Evolutionary conservation across 108 stramenopile genomes (phyloP), one percentile per base, ranked within the genome.

Genomic region (Conticribra weissflogii): DNA sequence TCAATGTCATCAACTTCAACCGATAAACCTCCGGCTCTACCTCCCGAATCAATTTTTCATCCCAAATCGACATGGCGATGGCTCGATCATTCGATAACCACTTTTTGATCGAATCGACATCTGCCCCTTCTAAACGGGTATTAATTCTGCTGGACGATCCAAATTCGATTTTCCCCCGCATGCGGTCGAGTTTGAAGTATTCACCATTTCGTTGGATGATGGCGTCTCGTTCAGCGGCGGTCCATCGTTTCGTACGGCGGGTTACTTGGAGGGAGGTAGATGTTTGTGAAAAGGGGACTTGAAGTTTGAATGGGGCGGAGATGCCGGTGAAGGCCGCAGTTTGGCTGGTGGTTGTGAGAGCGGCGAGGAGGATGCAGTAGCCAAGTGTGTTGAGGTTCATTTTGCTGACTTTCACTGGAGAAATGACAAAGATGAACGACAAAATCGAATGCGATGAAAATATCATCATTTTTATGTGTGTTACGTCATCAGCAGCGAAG

Each of bases 61-160:
- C 89, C 88, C 92, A 93, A 44, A 93, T 89, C 21, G 77, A 76
- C 60, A 76, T 57, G 2, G 92, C 92, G 62, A 93, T 67, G 56
- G 81, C 77, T 24, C 68, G 64, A 46, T 79, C 84, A 66, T 90
- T 86, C 21, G 82, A 62, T 27, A 93, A 68, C 89, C 89, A 93
- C 24, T 71, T 68, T 49, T 61, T 31, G 23, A 93, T 78, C 1
- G 72, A 27, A 36, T 64, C 52, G 21, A 25, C 60, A 59, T 82
- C 74, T 7, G 65, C 58, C 8, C 63, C 63, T 17, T 81, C 68
- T 8, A 93, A 72, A 36, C 59, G 36, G 2, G 92, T 93, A 28
- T 69, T 70, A 14, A 93, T 72, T 9, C 81, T 64, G 23, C 79
- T 81, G 1, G 85, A 85, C 14, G 88, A 82, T 14, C 92, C 92